Percentiles rank a stretch among this genome's conserved stretches.
These are phyloP conservation scores for Calycina herbarum DNA, from an alignment of 2,329 filamentous ascomycete genomes.

Conservation along the genomic window DNA sequence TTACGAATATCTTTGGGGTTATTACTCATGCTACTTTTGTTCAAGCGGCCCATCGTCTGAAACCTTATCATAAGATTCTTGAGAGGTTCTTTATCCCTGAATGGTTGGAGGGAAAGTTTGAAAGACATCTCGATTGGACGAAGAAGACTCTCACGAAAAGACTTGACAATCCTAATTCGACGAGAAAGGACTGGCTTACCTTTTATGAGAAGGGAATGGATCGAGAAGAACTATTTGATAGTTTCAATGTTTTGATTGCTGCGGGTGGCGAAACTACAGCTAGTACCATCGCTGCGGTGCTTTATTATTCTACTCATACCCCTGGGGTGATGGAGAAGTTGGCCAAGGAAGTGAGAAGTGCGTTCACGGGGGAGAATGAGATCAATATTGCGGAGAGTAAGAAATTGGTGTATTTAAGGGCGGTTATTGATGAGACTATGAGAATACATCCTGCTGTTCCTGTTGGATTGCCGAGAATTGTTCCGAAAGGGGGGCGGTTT, in stretches of 20 bases:
- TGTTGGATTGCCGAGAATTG: slow-evolving; percentile 8
- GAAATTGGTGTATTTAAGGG: slow-evolving; percentile 13
- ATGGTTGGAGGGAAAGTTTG: background rate
- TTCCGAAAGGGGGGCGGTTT: slow-evolving; percentile 3
- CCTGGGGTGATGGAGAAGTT: slow-evolving; percentile 38
- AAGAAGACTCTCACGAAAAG: background rate
- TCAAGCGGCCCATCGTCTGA: background rate
- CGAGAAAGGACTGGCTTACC: background rate
- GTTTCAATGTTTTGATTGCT: slow-evolving; percentile 18
- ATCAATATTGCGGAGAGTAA: slow-evolving; percentile 7
- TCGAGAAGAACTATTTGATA: slow-evolving; percentile 17
- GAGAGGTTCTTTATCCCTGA: background rate
- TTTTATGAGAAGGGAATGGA: slow-evolving; percentile 7
- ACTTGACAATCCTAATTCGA: background rate
- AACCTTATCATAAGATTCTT: background rate
- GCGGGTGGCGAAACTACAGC: slow-evolving; percentile 25
- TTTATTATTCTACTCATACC: slow-evolving; percentile 33
- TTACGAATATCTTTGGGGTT: slow-evolving; percentile 1
- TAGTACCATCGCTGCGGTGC: slow-evolving; percentile 20
- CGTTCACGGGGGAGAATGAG: slow-evolving; percentile 35
- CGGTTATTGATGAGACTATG: slow-evolving; percentile 17
- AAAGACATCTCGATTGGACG: background rate
- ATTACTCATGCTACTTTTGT: slow-evolving; percentile 1
- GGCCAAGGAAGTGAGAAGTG: slow-evolving; percentile 41
- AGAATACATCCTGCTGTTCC: slow-evolving; percentile 19